These are phyloP conservation scores for Pseudocercospora fijiensis DNA, from an alignment of 2,329 filamentous ascomycete genomes.

Conservation along the genomic window DNA sequence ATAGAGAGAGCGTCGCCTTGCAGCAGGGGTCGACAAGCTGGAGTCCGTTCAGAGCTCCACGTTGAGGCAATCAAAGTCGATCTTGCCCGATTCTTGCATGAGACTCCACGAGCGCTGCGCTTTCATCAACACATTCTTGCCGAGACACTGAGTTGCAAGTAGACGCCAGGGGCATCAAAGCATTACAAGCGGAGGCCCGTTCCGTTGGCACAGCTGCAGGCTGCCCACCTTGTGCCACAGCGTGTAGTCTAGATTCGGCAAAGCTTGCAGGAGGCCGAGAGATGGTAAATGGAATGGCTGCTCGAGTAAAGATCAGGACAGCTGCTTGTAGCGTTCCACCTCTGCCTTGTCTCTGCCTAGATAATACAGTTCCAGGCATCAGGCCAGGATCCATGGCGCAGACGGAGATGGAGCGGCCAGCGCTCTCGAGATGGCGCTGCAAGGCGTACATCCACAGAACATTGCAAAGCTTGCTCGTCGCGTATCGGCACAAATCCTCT, in stretches of 20 bases:
- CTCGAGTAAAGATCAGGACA: slow-evolving; percentile 12
- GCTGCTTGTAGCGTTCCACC: slow-evolving; percentile 15
- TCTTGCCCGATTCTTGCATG: slow-evolving; percentile 3
- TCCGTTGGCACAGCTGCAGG: slow-evolving; percentile 15
- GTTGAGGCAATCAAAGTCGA: slow-evolving; percentile 2
- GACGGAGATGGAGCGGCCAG: slow-evolving; percentile 39
- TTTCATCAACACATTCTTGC: slow-evolving; percentile 22
- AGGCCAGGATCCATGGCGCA: slow-evolving; percentile 50
- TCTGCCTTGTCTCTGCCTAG: slow-evolving; percentile 13
- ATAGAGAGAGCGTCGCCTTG: background rate
- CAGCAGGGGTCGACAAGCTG: background rate
- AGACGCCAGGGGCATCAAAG: slow-evolving; percentile 15
- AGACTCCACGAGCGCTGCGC: slow-evolving; percentile 16
- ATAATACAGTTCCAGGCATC: slow-evolving; percentile 48
- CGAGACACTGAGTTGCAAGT: slow-evolving; percentile 16
- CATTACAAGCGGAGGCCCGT: slow-evolving; percentile 8
- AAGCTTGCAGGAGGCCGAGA: slow-evolving; percentile 17
- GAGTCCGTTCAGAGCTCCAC: background rate
- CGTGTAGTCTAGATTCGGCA: slow-evolving; percentile 14
- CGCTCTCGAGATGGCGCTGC: slow-evolving; percentile 38
- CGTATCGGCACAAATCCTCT: too few species aligned
- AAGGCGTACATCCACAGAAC: slow-evolving; percentile 52
- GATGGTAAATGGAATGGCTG: slow-evolving; percentile 14
- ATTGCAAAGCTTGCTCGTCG: slow-evolving; percentile 51
- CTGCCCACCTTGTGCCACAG: slow-evolving; percentile 14